Evolutionary conservation across 805 yeast genomes (phyloP).

Genomic region (Cyberlindnera petersonii): DNA sequence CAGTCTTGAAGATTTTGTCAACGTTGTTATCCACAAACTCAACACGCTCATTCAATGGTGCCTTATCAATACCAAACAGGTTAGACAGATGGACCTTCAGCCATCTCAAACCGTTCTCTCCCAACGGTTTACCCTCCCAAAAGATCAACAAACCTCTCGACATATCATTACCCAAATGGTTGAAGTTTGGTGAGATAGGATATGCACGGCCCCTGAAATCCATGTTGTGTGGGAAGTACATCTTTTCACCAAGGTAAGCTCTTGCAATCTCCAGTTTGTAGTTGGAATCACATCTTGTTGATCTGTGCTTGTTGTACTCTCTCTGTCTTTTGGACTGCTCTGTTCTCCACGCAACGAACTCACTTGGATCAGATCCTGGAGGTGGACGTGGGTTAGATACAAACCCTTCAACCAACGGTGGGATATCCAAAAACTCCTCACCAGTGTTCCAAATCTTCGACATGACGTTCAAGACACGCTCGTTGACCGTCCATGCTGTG

Average conservation of each 20-base stretch:
- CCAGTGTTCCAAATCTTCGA: conserved; percentile 87
- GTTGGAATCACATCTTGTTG: conserved; percentile 90
- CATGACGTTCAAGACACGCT: conserved; percentile 60
- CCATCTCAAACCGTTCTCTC: conserved; percentile 65
- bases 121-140: conserved; percentile 73
- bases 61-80: conserved; percentile 71
- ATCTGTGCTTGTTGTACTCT: conserved; percentile 64
- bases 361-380: conserved; percentile 66
- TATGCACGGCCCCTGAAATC: conserved; percentile 86
- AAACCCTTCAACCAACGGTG: conserved; percentile 48
- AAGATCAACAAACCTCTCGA: conserved; percentile 67
- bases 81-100: conserved; percentile 72
- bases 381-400: conserved; percentile 56
- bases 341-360: conserved; percentile 63
- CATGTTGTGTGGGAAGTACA: conserved; percentile 75
- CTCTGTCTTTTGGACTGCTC: conserved; percentile 53
- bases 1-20: conserved; percentile 52
- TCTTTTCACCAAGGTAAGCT: conserved; percentile 77
- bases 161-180: conserved; percentile 76
- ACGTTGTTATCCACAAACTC: conserved; percentile 54
- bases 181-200: conserved; percentile 76
- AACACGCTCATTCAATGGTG: conserved; percentile 60
- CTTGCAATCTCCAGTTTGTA: conserved; percentile 94
- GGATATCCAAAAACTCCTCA: conserved; percentile 65
- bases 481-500: conserved; percentile 92